Percentiles rank a stretch among this genome's conserved stretches.
These are phyloP conservation scores for Lentinula guzmanii DNA, from an alignment of 768 basidiomycete species.

Conservation along the genomic window DNA sequence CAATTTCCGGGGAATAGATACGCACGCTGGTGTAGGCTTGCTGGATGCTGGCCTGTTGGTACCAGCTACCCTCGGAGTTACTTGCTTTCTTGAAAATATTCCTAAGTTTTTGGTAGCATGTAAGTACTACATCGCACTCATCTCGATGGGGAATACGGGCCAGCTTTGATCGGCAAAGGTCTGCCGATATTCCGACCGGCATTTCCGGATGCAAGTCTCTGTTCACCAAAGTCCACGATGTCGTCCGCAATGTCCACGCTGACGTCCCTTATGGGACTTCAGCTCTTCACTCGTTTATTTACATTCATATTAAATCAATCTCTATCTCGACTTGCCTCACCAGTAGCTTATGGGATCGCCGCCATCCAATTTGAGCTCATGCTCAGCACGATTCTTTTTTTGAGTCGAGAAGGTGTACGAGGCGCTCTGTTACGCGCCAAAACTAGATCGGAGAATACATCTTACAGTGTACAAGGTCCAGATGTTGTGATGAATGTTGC, in stretches of 20 bases:
- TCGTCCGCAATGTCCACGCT: slow-evolving; percentile 2
- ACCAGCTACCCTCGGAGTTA: no score
- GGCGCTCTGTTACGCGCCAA: slow-evolving; percentile 72
- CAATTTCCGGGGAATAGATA: background rate
- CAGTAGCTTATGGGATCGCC: slow-evolving; percentile 83
- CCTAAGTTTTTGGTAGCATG: no score
- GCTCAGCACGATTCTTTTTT: slow-evolving; percentile 83
- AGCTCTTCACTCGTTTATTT: slow-evolving; percentile 75
- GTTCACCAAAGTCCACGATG: background rate
- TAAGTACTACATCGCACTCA: no score
- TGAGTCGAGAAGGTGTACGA: slow-evolving; percentile 90
- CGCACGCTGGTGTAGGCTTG: no score
- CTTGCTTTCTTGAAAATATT: no score
- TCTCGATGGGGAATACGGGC: no score
- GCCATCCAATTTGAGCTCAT: slow-evolving; percentile 93
- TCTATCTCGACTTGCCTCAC: slow-evolving; percentile 77
- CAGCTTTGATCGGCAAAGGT: no score
- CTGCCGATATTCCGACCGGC: no score
- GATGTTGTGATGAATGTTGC: slow-evolving; percentile 36
- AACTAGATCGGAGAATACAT: slow-evolving; percentile 8
- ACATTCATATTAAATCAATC: slow-evolving; percentile 90
- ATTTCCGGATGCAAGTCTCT: background rate
- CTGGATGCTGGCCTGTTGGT: no score
- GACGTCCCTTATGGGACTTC: slow-evolving; percentile 74
- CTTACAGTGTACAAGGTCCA: slow-evolving; percentile 15